Conservation (phyloP, 2,329 filamentous ascomycete species). For the Chrysoporthe austroafricana region DNA sequence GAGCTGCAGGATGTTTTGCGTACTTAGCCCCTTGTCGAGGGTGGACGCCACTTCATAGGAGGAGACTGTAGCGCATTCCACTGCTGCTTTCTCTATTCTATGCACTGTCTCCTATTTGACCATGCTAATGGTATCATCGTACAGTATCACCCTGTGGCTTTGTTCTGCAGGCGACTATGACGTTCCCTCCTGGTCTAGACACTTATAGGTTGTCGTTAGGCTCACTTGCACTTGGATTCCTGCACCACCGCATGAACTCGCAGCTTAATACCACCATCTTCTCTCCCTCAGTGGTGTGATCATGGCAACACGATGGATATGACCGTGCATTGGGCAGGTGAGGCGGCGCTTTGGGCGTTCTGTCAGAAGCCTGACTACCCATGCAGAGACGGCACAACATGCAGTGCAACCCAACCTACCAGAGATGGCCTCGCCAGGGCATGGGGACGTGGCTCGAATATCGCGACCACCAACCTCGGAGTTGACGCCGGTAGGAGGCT, state of each 20-base stretch:
- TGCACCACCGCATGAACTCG: constrained; percentile 5
- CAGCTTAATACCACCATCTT: not conserved
- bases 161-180: not conserved
- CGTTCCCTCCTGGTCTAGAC: not conserved
- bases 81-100: no score
- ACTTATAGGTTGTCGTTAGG: not conserved
- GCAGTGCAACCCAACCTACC: constrained; percentile 7
- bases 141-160: not conserved
- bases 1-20: not conserved
- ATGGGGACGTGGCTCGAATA: constrained; percentile 20
- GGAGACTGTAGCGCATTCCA: no score
- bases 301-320: not conserved
- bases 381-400: constrained; percentile 2
- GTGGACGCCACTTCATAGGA: no score
- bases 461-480: not conserved
- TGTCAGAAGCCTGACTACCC: not conserved
- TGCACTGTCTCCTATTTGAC: no score
- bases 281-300: not conserved
- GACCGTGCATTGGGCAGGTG: not conserved
- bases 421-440: no score
- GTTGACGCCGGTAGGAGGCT: not conserved
- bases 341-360: not conserved
- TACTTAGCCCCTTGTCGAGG: no score
- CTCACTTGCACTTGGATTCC: not conserved
- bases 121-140: not conserved